Percentiles rank a stretch among this genome's conserved stretches.
phyloP scores from a whole-genome alignment of 2,329 filamentous ascomycete species.

The Colletotrichum sp. region DNA sequence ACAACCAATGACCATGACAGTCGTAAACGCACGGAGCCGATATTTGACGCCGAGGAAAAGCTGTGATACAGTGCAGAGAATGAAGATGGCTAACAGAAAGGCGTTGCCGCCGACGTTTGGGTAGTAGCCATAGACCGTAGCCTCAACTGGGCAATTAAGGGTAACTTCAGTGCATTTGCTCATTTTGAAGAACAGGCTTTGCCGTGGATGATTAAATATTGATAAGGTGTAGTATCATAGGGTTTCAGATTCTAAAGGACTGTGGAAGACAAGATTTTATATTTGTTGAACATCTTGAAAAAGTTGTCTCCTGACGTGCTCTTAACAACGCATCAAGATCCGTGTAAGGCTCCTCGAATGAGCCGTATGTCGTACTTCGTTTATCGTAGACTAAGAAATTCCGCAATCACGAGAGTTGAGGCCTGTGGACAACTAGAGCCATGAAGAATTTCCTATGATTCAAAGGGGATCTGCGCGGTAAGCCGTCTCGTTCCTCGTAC shows the following conservation, averaged over 20 bases:
- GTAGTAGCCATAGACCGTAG: neutral
- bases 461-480: neutral
- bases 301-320: neutral
- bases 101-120: neutral
- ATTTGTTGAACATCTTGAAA: neutral
- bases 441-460: neutral
- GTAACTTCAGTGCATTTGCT: neutral
- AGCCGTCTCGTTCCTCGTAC: neutral
- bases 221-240: fast-evolving
- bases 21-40: neutral
- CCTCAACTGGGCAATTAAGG: neutral
- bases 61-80: neutral
- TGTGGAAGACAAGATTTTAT: neutral
- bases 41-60: neutral
- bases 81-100: neutral
- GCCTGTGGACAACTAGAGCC: neutral
- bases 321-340: neutral
- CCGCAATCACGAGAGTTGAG: neutral
- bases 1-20: constrained; percentile 6
- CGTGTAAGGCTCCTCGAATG: neutral
- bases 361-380: neutral
- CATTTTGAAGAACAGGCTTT: neutral
- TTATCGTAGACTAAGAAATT: neutral
- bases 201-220: neutral
- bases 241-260: fast-evolving